A percentile compares a stretch with the other conserved stretches of the same genome.
phyloP scores from a whole-genome alignment of 139 green algal species.

The Chlorella sp. region DNA sequence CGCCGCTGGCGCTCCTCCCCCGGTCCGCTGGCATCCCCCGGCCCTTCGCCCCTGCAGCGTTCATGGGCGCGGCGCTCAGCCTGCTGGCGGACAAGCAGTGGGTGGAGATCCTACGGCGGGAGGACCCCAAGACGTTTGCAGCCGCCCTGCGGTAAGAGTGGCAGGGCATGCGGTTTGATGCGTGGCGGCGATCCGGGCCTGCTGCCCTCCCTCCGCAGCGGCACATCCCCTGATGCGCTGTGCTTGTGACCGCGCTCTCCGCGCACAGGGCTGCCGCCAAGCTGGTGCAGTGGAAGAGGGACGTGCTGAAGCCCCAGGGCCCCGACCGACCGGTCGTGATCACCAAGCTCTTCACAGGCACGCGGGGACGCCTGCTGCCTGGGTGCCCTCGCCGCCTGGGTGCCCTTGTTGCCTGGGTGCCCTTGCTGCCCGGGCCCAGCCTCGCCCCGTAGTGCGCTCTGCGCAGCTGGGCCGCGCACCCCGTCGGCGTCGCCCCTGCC shows the following conservation, averaged over 20 bases:
- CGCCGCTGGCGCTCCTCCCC: neutral
- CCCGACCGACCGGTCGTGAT: no score
- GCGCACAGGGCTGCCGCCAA: no score
- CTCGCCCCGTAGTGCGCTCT: neutral
- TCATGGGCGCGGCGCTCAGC: slow-evolving; percentile 24
- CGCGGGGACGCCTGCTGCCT: neutral
- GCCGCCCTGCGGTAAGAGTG: neutral
- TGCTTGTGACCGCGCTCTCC: neutral
- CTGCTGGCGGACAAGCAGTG: slow-evolving; percentile 1
- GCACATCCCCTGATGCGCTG: no score
- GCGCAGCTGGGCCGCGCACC: neutral
- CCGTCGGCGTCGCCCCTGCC: no score
- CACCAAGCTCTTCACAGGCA: no score
- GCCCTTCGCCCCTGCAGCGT: neutral
- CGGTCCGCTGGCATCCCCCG: neutral
- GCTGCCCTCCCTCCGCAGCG: no score
- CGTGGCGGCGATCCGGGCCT: no score
- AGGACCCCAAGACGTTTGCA: neutral
- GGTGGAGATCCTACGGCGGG: slow-evolving; percentile 1
- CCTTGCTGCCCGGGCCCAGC: neutral
- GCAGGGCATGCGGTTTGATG: neutral
- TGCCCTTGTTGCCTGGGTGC: neutral
- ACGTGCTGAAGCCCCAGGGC: no score
- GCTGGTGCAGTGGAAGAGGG: no score
- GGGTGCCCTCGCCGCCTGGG: neutral